These are phyloP conservation scores for Chenopodium quinoa DNA, from an alignment of 148 eudicot species.

Conservation along the genomic window DNA sequence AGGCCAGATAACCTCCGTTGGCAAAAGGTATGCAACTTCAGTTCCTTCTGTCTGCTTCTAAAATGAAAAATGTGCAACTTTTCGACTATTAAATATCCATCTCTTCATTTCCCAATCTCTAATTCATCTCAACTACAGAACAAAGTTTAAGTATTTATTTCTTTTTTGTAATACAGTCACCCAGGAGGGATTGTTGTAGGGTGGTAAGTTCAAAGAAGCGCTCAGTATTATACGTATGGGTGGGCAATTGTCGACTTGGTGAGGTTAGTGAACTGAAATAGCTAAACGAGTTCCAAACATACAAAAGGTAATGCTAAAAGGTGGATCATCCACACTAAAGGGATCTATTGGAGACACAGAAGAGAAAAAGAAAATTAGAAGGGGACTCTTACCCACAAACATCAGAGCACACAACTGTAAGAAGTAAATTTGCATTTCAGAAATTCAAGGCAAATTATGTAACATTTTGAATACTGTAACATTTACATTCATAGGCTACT, in stretches of 20 bases:
- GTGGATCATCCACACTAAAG: neutral
- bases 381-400: neutral
- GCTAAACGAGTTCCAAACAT: conserved; percentile 1
- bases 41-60: neutral
- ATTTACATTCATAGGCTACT: neutral
- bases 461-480: conserved; percentile 7
- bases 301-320: neutral
- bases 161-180: conserved; percentile 24
- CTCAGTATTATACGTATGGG: conserved; percentile 43
- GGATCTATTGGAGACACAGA: conserved; percentile 8
- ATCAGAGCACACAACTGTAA: conserved; percentile 1
- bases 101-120: neutral
- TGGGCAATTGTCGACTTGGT: conserved; percentile 45
- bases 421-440: neutral
- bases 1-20: conserved; percentile 30
- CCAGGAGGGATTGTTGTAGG: conserved; percentile 41
- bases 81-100: neutral
- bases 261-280: conserved; percentile 49
- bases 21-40: conserved; percentile 24
- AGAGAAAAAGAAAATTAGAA: neutral
- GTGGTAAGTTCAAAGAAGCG: conserved; percentile 27
- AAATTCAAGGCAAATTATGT: conserved; percentile 11
- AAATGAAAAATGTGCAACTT: neutral
- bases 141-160: neutral
- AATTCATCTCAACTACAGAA: neutral